A percentile compares a stretch with the other conserved stretches of the same genome.
Conservation (phyloP, 1,284 basidiomycete species). For the Boletellus deceptivus region DNA sequence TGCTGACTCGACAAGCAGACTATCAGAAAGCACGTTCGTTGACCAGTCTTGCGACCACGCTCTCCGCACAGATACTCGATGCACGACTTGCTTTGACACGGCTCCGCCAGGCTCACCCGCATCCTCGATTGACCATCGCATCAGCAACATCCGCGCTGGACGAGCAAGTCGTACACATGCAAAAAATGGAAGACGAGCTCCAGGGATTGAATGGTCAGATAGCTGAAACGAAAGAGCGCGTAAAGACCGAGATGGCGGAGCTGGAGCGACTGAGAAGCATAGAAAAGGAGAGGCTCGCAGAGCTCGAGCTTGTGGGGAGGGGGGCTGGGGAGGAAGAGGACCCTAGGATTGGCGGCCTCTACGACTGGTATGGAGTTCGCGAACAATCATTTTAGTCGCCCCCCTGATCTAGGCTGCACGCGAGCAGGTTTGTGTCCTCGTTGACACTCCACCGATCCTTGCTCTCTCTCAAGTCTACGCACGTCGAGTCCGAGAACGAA, state of each 20-base stretch:
- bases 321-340: constrained; percentile 67
- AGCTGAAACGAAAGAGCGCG: constrained; percentile 52
- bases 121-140: constrained; percentile 70
- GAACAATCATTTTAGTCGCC: neutral
- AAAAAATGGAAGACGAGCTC: constrained; percentile 61
- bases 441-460: constrained; percentile 63
- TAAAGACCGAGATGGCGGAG: constrained; percentile 58
- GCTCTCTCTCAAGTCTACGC: constrained; percentile 57
- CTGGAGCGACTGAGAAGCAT: constrained; percentile 64
- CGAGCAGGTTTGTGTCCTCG: constrained; percentile 64
- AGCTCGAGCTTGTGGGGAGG: constrained; percentile 63
- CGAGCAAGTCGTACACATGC: constrained; percentile 71
- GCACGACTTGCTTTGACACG: constrained; percentile 75
- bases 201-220: constrained; percentile 43
- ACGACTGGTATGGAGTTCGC: constrained; percentile 56
- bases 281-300: constrained; percentile 71
- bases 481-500: constrained; percentile 69
- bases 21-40: constrained; percentile 53
- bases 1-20: constrained; percentile 40
- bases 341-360: constrained; percentile 56
- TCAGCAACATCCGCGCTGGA: constrained; percentile 70
- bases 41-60: constrained; percentile 52
- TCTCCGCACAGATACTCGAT: constrained; percentile 76
- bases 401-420: neutral
- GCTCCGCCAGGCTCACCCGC: constrained; percentile 74